phyloP scores from a whole-genome alignment of 1,139 yeast genomes.

The Saccharomycopsis crataegensis region DNA sequence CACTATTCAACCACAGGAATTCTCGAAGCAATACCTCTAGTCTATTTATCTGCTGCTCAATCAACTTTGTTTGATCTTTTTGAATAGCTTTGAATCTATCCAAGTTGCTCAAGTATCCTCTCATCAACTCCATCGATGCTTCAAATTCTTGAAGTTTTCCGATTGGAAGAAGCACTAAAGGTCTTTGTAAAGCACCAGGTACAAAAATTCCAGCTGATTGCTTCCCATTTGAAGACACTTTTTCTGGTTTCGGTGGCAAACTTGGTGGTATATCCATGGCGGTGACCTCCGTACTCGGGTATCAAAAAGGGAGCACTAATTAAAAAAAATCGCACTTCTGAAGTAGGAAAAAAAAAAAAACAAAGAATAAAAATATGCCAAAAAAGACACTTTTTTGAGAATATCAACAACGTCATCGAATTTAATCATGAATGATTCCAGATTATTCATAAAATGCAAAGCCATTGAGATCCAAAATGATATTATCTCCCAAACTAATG shows the following conservation, averaged over 20 bases:
- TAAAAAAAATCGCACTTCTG: no score
- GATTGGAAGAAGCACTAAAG: constrained; percentile 2
- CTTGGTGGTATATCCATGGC: constrained; percentile 16
- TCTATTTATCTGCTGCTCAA: neutral
- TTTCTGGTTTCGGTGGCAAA: constrained; percentile 23
- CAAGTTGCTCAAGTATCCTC: constrained; percentile 1
- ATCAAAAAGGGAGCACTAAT: neutral
- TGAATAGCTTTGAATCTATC: neutral
- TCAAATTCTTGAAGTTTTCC: constrained; percentile 1
- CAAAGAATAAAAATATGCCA: neutral
- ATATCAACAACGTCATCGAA: no score
- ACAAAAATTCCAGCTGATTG: neutral
- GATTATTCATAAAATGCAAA: constrained; percentile 8
- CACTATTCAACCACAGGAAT: neutral
- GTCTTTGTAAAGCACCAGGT: neutral
- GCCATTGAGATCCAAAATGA: constrained; percentile 10
- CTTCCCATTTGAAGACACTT: constrained; percentile 1
- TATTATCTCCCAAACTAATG: neutral
- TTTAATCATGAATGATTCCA: constrained; percentile 8
- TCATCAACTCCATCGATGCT: neutral
- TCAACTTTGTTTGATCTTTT: neutral
- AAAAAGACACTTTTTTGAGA: neutral
- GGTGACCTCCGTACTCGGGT: neutral
- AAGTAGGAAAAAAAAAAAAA: neutral
- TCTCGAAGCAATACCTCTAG: neutral